Evolutionary conservation across 495 filamentous ascomycete genomes (phyloP), one percentile per base, ranked within the genome.

Genomic region (Penicillium riverlandense): DNA sequence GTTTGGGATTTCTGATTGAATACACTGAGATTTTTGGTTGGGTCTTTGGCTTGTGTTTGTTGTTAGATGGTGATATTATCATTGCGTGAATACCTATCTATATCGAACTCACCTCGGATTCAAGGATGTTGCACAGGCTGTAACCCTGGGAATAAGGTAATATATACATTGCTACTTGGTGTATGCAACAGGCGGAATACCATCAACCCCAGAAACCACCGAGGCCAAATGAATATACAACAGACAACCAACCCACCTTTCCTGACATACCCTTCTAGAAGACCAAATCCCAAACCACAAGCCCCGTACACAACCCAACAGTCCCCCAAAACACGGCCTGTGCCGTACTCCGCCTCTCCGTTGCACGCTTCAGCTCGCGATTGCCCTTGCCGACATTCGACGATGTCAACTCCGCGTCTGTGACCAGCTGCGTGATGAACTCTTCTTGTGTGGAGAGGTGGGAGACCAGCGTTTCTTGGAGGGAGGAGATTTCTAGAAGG

Each of bases 211-310:
- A 22, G 22, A 22, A 22, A 4, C 1, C 22, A 22, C 22, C 2
- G 2, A 22, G 22, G 22, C 22, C 4, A 4, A 22, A 3, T 22
- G 22, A 22, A 22, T 22, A 22, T 22, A 22, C 22, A 22, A 22
- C 22, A 22, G 22, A 22, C 22, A 22, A 22, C 4, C 22, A 22
- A 22, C 22, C 22, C 6, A 4, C 22, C 22, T 29, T 40, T 29
- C 34, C 37, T 44, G 39, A 46, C 4, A 22, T 45, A 29, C 43
- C 34, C 28, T 38, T 45, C 52, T 67, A 96, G 61, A 95, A 88
- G 28, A 96, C 65, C 60, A 96, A 65, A 77, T 99, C 92, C 88
- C 90, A 99, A n/a, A 89, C 69, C 8, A 99, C 73, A 45, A 99
- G 72, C 54, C 84, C 83, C 3, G 78, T 67, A 61, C 89, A 95